Evolutionary conservation across 352 stramenopile species (phyloP), one percentile per base, ranked within the genome.

Genomic region (Phytopythium oedochilum): DNA sequence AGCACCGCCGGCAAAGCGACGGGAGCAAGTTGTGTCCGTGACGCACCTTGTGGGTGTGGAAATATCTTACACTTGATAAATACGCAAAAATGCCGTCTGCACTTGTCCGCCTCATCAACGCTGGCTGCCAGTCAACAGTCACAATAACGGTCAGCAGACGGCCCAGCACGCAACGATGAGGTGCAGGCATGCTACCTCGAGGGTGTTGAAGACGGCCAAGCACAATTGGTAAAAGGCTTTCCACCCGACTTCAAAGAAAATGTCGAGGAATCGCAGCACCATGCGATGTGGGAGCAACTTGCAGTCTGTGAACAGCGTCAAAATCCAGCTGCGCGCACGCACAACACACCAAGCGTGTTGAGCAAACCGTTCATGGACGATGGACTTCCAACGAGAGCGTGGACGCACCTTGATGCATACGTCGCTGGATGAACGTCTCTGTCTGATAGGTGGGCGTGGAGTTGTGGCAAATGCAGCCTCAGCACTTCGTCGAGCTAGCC

Each of bases 221-320:
- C 66, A 75, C 10, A 66, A 57, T 49, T 71, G 71, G 20, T 75
- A 79, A 40, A 82, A 79, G 11, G 70, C 57, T 34, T 79, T 75
- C 72, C 72, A 82, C 1, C 72, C 72, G 46, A 63, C 71, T 25
- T 75, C 63, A 48, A 82, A 77, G 40, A 79, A 82, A 34, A 82
- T 51, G 51, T 82, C 67, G 23, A 82, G 42, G 36, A 82, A 77
- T 3, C 47, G 50, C 43, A 82, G 53, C 9, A 75, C 67, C 53
- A 63, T 73, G 18, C 61, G 57, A 34, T 77, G 64, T 2, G 66
- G 64, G 8, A 82, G 60, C 43, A 82, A 44, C 18, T 70, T 67
- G 17, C 67, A 75, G 45, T 82, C 70, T 35, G 72, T 79, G 43
- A 82, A 82, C n/a, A 79, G 55, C 20, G 70, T 82, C 47, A 82